Base-by-base conservation (phyloP, 2,329 filamentous ascomycete genomes). In the Oidium heveae region DNA sequence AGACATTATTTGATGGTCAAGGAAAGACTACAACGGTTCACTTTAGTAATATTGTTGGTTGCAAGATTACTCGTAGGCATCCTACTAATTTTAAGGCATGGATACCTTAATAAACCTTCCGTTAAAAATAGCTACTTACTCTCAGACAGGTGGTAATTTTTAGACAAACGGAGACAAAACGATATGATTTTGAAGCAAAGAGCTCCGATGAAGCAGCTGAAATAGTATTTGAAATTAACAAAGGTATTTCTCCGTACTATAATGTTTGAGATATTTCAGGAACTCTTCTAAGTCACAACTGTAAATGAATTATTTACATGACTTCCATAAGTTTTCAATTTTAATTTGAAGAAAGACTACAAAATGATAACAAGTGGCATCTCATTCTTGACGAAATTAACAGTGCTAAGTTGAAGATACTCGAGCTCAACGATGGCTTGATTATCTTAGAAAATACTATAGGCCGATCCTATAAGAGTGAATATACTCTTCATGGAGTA, bases 141-240 rank as follows among this genome's bases (percentile, higher is more conserved):
- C 18, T 46, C n/a, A 20, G 10, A 41, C 55, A 80, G 77, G 69
- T 81, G 24, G 71, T 86, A 54, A 81, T 89, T 22, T 88, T 82
- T 66, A 82, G 80, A 64, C 78, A 80, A 52, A 77, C 79, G 1
- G 84, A 88, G 68, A 81, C 75, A 57, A 89, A 89, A 68, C 69
- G 84, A 57, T 91, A 91, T 66, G 85, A 91, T 59, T 91, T 91
- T 65, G 85, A 89, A 67, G 79, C 84, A n/a, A 77, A 75, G 59
- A 82, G 72, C 59, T 71, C 74, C 12, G 76, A 79, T 33, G 84
- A 88, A 67, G 84, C 85, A 46, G 71, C 75, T n/a, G 82, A 86
- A 64, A 86, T 91, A 64, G 84, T 89, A 32, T 73, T 70, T 56
- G 84, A 87, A 68, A 76, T 91, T 57, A 84, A 84, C 68, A 85